These are phyloP conservation scores for Alisma plantagoaquatica DNA, from an alignment of 106 monocot species.

Conservation along the genomic window DNA sequence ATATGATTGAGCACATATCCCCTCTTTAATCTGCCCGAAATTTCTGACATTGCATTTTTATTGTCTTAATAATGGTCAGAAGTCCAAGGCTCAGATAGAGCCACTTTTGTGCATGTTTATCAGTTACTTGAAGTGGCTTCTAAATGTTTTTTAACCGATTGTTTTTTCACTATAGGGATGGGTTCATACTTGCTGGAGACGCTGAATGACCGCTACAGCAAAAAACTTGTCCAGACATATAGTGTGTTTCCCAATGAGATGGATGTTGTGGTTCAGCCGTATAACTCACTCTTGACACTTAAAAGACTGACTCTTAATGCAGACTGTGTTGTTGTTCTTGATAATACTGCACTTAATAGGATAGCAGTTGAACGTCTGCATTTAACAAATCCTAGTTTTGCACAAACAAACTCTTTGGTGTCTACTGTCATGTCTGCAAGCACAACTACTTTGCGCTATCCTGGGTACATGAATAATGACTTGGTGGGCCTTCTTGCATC, in stretches of 20 bases:
- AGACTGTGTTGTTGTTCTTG: slow-evolving; percentile 99
- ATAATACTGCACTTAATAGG: slow-evolving; percentile 95
- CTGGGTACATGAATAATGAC: slow-evolving; percentile 99
- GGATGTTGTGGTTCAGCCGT: slow-evolving; percentile 98
- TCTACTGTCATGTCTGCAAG: slow-evolving; percentile 99
- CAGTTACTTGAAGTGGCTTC: no score
- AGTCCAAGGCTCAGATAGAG: no score
- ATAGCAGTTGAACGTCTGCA: slow-evolving; percentile 99
- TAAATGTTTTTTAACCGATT: no score
- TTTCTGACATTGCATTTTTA: no score
- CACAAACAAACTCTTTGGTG: slow-evolving; percentile 94
- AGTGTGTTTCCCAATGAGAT: slow-evolving; percentile 98
- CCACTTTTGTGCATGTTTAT: no score
- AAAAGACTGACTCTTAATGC: slow-evolving; percentile 95
- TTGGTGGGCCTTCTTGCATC: slow-evolving; percentile 97
- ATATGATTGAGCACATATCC: no score
- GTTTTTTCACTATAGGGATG: slow-evolving; percentile 77
- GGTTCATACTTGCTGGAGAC: slow-evolving; percentile 96
- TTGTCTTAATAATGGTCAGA: no score
- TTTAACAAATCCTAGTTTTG: slow-evolving; percentile 84
- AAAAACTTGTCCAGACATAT: slow-evolving; percentile 97
- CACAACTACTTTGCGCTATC: slow-evolving; percentile 93
- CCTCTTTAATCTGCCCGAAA: no score
- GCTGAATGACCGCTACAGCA: slow-evolving; percentile 92
- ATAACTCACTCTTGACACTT: slow-evolving; percentile 90